phyloP scores from a whole-genome alignment of 2,329 filamentous ascomycete genomes.

The Blastomyces parvus region DNA sequence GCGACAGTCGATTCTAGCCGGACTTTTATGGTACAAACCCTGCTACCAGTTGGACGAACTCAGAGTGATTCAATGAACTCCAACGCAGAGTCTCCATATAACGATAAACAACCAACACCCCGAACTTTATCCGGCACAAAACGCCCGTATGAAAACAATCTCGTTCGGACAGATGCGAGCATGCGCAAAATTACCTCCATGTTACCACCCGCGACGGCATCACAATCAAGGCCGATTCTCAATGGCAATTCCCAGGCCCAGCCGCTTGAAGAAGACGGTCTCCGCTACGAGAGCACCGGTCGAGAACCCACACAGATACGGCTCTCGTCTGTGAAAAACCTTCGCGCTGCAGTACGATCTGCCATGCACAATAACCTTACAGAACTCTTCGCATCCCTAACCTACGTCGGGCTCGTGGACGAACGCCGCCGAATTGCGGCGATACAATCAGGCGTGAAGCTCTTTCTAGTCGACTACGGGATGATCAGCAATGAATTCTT shows the following conservation, averaged over 20 bases:
- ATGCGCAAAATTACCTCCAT: constrained; percentile 94
- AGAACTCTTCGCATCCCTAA: constrained; percentile 77
- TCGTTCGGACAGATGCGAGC: constrained; percentile 81
- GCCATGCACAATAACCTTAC: constrained; percentile 76
- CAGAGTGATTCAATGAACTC: constrained; percentile 19
- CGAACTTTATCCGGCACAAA: constrained; percentile 33
- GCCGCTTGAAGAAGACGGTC: constrained; percentile 36
- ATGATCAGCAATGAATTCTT: constrained; percentile 80
- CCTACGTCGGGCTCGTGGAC: constrained; percentile 89
- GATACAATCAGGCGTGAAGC: constrained; percentile 82
- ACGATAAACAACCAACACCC: constrained; percentile 29
- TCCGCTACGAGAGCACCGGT: constrained; percentile 63
- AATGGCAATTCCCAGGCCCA: constrained; percentile 28
- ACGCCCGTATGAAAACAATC: constrained; percentile 69
- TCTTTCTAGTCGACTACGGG: constrained; percentile 90
- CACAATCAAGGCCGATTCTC: constrained; percentile 20
- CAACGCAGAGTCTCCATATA: constrained; percentile 14
- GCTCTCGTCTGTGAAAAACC: constrained; percentile 73
- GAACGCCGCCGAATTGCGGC: constrained; percentile 78
- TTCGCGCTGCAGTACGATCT: constrained; percentile 71
- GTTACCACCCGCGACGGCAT: constrained; percentile 54
- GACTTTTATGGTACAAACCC: constrained; percentile 86
- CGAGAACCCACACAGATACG: constrained; percentile 61
- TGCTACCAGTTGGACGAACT: constrained; percentile 58
- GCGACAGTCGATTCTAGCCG: constrained; percentile 86